Evolutionary conservation across 23 red algal genomes (phyloP), one percentile per base, ranked within the genome.

Genomic region (Gracilaria vermiculophylla): DNA sequence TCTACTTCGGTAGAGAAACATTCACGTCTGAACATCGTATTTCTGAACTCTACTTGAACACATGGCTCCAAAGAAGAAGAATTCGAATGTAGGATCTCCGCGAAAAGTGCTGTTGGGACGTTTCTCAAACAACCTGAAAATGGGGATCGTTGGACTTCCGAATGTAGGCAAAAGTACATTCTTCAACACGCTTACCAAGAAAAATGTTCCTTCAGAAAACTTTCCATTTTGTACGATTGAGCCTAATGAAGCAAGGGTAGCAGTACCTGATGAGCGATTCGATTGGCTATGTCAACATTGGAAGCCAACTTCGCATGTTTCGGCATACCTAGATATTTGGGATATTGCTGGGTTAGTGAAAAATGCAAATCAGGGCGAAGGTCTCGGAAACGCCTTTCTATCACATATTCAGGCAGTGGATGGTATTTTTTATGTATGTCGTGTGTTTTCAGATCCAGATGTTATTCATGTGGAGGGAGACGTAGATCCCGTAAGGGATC

Each of bases 191-290:
- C 78, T 99, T 14, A 87, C 92, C 20, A 93, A 95, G 53, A 66
- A 74, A 7, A 87, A 70, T 74, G 94, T 95, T 31, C 80, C 92
- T 24, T 92, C 97, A 16, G 97, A 95, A 57, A 99, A 99, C 87
- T 99, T 95, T 60, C 97, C 97, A 3, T 99, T 99, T 53, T 99
- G 97, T 81, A 99, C 97, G 20, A 99, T 99, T 45, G 97, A 99
- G 58, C 93, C 97, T 29, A 95, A 99, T 78, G 97, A 95, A 60
- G 97, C 92, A 27, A 83, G 97, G 12, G 90, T 95, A 5, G 28
- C 76, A 13, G 88, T 99, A 40, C 93, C 93, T 8, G 97, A 99
- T 70, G 90, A 99, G 40, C 97, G 97, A 27, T 99, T 94, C 69
- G 91, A 99, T 39, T 99, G 90, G 93, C 88, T 99, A 17, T 78